Evolutionary conservation across 306 rosid genomes (phyloP), one percentile per base, ranked within the genome.

Genomic region (Ochetophila trinervis): DNA sequence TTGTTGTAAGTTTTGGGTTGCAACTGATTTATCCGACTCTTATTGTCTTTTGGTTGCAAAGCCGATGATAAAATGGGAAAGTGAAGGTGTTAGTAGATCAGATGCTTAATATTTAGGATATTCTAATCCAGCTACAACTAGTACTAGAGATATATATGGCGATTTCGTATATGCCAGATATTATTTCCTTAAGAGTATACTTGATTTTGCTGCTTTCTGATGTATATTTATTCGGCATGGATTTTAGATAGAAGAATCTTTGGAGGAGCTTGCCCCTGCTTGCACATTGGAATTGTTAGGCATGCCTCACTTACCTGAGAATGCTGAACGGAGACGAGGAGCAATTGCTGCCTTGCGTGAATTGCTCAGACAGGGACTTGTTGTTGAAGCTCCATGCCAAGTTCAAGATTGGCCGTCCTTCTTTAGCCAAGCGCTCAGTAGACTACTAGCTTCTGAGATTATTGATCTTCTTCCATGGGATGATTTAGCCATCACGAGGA

Each of bases 181-280:
- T 37, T 35, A 21, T 18, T 56, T 56, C 24, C 47, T 11, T 47
- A 17, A 34, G 34, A 49, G 24, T 45, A 35, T 19, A 44, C 66
- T 47, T 45, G 19, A 24, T 22, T 49, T 42, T 53, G 7, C 66
- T 52, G 20, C 19, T 18, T 13, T 42, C 12, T 54, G 4, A 66
- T 20, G 20, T 6, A 63, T 63, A 20, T 44, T 20, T 62, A 59
- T 55, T 80, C 61, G 70, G 32, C 59, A 44, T 76, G 67, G 30
- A 75, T 74, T 79, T 62, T 69, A 94, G 97, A 88, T 94, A 65
- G 99, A 94, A 88, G 95, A 88, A 82, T 94, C 97, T 73, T 88
- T 94, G 74, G 99, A 94, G 84, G 99, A 88, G 75, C 97, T 94
- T 62, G 97, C 99, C 42, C 97, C 97, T 57, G 91, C 97, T 63